Evolutionary conservation across 164 flowering plant genomes (phyloP), one percentile per base, ranked within the genome.

Genomic region (Nymphaea thermarum): DNA sequence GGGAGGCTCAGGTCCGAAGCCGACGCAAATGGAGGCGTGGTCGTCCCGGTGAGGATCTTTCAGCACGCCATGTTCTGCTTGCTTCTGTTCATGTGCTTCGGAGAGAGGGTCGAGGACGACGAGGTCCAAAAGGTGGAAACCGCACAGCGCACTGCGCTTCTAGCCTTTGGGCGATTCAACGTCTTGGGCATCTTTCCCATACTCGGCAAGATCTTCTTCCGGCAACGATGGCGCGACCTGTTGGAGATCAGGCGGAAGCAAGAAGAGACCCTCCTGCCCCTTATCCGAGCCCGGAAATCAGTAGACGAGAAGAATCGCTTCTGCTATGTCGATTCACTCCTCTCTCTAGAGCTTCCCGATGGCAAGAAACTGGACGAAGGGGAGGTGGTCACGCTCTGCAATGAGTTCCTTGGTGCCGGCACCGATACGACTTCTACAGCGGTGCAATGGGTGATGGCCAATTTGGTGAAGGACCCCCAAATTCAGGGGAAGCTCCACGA

Each of bases 391-490:
- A 63, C 68, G 47, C 67, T 78, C 10, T 75, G 81, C 67, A 68
- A 68, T 0, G 81, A 78, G 65, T 69, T 78, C n/a, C 72, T 78
- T n/a, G 60, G 47, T 11, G 81, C 64, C 1, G 81, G 81, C 15
- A 66, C 74, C 5, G 78, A 78, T 65, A 72, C 81, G 4, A 78
- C 81, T 2, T 43, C 74, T 3, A 68, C 76, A 2, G 67, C 76
- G 1, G 25, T 78, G 43, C 73, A 78, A 4, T 73, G 76, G 83
- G 67, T 74, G 36, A 72, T 82, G 83, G 85, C 83, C 0, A 75
- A 78, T 15, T 4, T 82, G n/a, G 83, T 82, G 12, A 82, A 79
- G 71, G 6, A 77, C 67, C 84, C 70, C 7, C 59, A 74, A 4
- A 71, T 77, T 10, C 86, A 82, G 43, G 44, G 43, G 3, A 82